Conservation (phyloP, 2,329 filamentous ascomycete species). For the Helotiales sp. region DNA sequence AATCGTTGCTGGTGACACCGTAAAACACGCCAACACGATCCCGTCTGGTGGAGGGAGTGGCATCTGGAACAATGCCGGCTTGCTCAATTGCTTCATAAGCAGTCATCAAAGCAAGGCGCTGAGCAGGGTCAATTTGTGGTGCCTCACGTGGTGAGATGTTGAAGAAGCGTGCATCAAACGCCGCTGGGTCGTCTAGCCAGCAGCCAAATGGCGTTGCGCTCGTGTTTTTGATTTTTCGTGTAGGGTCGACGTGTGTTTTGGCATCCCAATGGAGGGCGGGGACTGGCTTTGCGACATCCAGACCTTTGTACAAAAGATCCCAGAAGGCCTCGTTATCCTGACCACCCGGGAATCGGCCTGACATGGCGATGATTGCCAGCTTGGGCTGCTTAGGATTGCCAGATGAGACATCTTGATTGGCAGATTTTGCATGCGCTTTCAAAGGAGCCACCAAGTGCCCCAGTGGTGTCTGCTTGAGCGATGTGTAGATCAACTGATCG, state of each 20-base stretch:
- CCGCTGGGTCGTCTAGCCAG: conserved; percentile 70
- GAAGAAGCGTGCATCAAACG: conserved; percentile 83
- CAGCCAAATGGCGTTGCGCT: conserved; percentile 76
- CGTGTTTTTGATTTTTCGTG: conserved; percentile 74
- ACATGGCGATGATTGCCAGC: conserved; percentile 82
- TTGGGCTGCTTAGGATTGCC: no score
- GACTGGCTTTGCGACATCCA: conserved; percentile 67
- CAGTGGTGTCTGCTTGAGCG: no score
- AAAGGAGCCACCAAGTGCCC: no score
- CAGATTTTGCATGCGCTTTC: no score
- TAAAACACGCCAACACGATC: conserved; percentile 33
- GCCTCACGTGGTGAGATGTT: conserved; percentile 84
- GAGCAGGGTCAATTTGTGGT: conserved; percentile 78
- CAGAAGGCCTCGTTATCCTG: conserved; percentile 75
- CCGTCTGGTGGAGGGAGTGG: conserved; percentile 47
- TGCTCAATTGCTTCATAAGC: conserved; percentile 82
- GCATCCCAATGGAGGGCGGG: conserved; percentile 59
- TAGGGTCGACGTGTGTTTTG: conserved; percentile 70
- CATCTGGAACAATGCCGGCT: conserved; percentile 66
- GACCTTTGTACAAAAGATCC: conserved; percentile 74
- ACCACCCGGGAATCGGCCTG: conserved; percentile 76
- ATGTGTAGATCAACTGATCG: no score
- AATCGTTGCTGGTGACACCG: conserved; percentile 33
- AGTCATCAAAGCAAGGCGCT: conserved; percentile 68
- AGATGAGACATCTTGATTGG: no score